Base-by-base conservation (phyloP, 2,329 filamentous ascomycete genomes). In the Lachnellula hyalina region DNA sequence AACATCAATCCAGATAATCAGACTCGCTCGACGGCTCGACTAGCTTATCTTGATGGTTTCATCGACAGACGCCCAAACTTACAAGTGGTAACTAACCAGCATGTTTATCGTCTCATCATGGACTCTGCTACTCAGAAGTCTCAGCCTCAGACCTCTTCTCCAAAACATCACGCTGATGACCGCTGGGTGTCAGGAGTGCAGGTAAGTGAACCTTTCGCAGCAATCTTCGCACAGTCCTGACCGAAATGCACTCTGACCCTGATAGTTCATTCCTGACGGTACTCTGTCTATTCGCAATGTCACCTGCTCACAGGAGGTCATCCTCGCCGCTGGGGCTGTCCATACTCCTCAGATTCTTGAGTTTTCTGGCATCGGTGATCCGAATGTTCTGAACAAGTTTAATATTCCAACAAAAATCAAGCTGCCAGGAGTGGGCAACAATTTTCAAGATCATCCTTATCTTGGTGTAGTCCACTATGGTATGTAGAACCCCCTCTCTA, bases 371-470 rank as follows among this genome's bases (percentile, higher is more conserved):
- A 65, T 78, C 49, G 75, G 76, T 1, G 71, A 72, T 25, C 62
- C 61, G n/a, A 65, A 60, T 3, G 68, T 75, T 63, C 69, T 76
- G 12, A 25, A 64, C 17, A 53, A 63, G 38, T 63, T 78, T 62
- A 66, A 71, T 41, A 83, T 85, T 54, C 68, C 73, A 1, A 72
- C 83, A 2, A 62, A 83, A 35, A 68, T 72, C 4, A 75, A 86
- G 63, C 73, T 84, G 1, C 83, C 82, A 0, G 84, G 82, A 49
- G 83, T 87, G 9, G 84, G 84, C 38, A 76, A 73, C 41, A 84
- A 85, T 68, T 71, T 85, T 3, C 74, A 80, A 65, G 81, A 85
- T 65, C 78, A 83, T 53, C 75, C 61, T 34, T 65, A 61, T 41
- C 53, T 63, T 19, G 62, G 62, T 36, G 61, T 59, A 3, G 53